Percentiles rank a stretch among this genome's conserved stretches.
phyloP scores from a whole-genome alignment of 352 stramenopile species.

The Pelagophyceae sp. region DNA sequence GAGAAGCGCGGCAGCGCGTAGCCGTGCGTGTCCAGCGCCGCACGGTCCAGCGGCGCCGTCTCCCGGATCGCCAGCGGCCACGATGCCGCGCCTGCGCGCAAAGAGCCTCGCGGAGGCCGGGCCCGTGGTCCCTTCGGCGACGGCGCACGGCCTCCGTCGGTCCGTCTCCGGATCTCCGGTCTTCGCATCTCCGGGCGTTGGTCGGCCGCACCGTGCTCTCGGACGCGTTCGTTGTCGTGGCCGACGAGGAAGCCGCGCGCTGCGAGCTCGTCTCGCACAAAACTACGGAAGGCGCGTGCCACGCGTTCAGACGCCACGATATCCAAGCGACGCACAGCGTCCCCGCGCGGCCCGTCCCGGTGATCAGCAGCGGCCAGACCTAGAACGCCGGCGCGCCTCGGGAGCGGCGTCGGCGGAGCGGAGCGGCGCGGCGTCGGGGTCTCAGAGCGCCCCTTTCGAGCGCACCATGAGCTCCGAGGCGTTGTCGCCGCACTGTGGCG shows the following conservation, averaged over 20 bases:
- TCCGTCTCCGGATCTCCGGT: too few species aligned
- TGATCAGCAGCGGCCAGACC: neutral
- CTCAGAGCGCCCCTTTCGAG: too few species aligned
- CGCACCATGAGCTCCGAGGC: neutral
- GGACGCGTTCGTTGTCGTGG: conserved; percentile 7
- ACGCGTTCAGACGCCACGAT: too few species aligned
- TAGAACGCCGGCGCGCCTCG: too few species aligned
- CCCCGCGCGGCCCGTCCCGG: neutral
- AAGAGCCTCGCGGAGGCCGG: too few species aligned
- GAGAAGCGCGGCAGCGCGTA: conserved; percentile 5
- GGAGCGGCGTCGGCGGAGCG: too few species aligned
- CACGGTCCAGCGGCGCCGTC: neutral
- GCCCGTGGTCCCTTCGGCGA: too few species aligned
- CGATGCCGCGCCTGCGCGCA: neutral
- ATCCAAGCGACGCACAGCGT: neutral
- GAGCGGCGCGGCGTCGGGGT: too few species aligned
- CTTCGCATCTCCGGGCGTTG: too few species aligned
- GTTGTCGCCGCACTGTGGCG: neutral
- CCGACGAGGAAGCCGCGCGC: neutral
- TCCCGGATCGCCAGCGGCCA: conserved; percentile 17
- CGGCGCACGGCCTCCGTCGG: too few species aligned
- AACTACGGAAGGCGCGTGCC: too few species aligned
- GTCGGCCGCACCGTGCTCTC: neutral
- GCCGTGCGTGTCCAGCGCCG: neutral
- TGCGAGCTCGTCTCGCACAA: neutral